Evolutionary conservation across 169 alveolate genomes (phyloP), one percentile per base, ranked within the genome.

Genomic region (Plasmodium coatneyi): DNA sequence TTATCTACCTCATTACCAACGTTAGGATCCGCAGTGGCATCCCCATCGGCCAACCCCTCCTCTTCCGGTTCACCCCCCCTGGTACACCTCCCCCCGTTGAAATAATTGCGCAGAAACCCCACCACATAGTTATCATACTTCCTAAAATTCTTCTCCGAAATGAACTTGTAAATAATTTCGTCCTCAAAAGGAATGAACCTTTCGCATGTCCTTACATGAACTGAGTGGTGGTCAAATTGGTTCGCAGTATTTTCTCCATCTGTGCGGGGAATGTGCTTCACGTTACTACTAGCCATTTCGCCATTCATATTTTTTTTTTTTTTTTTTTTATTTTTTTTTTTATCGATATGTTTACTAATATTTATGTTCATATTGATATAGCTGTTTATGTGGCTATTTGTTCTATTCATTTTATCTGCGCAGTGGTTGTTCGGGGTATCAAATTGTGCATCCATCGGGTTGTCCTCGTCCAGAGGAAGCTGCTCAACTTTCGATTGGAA

Each of bases 131-230:
- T 76, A 7, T 86, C 93, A 14, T 86, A 86, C 60, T 74, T 76
- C 43, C 70, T 86, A 78, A 74, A 86, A 25, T 74, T 86, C 70
- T 56, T 78, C 46, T 86, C 86, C 1, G 93, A 86, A 74, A 86
- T 86, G 80, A 74, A 86, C 66, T 86, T 86, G 60, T 30, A 86
- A 74, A 86, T 86, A 52, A 86, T 76, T 74, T 86, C 93, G 39
- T 86, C 93, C 66, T 86, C 93, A 74, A 54, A 28, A 34, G 80
- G 43, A 49, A 76, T 28, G 80, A 49, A 52, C 66, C 14, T 36
- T 52, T 74, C 43, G 54, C n/a, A 25, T 10, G 93, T 14, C 41
- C 39, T 9, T 36, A 72, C 78, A 10, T n/a, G 41, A 86, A 52
- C 12, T 5, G 19, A 1, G 41, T 39, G 41, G 34, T 36, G 39